Evolutionary conservation across 2,329 filamentous ascomycete genomes (phyloP).

Genomic region (Cercospora sojina): DNA sequence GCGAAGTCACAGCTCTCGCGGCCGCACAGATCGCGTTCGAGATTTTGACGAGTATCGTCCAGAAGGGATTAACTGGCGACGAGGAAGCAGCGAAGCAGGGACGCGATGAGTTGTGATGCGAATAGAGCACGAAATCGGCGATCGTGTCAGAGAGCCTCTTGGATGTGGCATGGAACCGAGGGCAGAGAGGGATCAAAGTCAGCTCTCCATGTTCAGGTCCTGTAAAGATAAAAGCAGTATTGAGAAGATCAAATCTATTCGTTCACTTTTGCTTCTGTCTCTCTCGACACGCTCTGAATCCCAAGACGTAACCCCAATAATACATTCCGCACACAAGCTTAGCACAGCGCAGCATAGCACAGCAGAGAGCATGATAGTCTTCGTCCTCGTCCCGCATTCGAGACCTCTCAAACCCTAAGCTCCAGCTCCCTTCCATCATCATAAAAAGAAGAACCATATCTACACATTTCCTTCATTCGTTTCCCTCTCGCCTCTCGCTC

Average conservation of each 20-base stretch:
- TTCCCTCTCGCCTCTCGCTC: neutral
- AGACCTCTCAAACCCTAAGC: neutral
- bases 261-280: neutral
- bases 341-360: neutral
- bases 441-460: conserved; percentile 7
- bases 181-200: neutral
- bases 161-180: neutral
- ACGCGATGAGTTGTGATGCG: conserved; percentile 19
- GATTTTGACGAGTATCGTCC: conserved; percentile 74
- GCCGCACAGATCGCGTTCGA: conserved; percentile 84
- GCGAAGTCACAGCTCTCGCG: conserved; percentile 78
- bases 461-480: neutral
- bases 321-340: neutral
- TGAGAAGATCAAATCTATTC: neutral
- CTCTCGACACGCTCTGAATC: neutral
- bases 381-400: neutral
- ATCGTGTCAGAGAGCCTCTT: neutral
- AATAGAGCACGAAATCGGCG: neutral
- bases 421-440: neutral
- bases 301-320: neutral
- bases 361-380: neutral
- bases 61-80: conserved; percentile 50
- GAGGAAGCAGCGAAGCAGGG: conserved; percentile 7
- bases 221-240: neutral
- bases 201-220: neutral